These are phyloP conservation scores for Yamadazyma sp. DNA, from an alignment of 805 yeast genomes.

Conservation along the genomic window DNA sequence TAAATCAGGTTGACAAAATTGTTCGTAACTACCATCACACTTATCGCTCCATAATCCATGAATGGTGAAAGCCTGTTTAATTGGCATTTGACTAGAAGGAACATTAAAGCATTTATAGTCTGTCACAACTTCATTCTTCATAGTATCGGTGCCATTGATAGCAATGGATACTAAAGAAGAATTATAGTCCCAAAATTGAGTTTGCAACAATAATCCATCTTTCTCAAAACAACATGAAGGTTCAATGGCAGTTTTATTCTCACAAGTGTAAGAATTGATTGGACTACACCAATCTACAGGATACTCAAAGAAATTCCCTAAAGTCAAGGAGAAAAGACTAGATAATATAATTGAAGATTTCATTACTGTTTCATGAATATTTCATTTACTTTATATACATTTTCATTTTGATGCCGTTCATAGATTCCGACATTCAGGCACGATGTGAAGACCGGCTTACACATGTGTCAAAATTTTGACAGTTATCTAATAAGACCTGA, in stretches of 20 bases:
- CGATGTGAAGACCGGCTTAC: no score
- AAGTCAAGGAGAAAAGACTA: constrained; percentile 2
- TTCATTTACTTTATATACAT: no score
- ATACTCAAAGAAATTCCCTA: constrained; percentile 4
- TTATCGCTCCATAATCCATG: constrained; percentile 47
- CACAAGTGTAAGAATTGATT: constrained; percentile 10
- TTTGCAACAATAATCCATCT: constrained; percentile 77
- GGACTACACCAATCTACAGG: constrained; percentile 7
- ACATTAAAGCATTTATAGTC: constrained; percentile 1
- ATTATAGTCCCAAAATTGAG: constrained; percentile 91
- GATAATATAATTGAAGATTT: constrained; percentile 3
- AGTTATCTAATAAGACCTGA: no score
- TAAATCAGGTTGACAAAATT: constrained; percentile 67
- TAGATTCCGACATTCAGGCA: no score
- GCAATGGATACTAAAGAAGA: constrained; percentile 31
- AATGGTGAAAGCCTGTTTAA: constrained; percentile 33
- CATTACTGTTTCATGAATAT: no score
- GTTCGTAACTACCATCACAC: constrained; percentile 79
- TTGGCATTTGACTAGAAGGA: constrained; percentile 21
- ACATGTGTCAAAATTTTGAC: no score
- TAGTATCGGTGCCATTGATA: constrained; percentile 5
- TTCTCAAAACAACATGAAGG: constrained; percentile 76
- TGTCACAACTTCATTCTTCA: constrained; percentile 5
- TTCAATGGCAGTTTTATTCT: constrained; percentile 37
- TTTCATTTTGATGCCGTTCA: no score